phyloP scores from a whole-genome alignment of 2,329 filamentous ascomycete species.

The Alternaria novae-zelandiae region DNA sequence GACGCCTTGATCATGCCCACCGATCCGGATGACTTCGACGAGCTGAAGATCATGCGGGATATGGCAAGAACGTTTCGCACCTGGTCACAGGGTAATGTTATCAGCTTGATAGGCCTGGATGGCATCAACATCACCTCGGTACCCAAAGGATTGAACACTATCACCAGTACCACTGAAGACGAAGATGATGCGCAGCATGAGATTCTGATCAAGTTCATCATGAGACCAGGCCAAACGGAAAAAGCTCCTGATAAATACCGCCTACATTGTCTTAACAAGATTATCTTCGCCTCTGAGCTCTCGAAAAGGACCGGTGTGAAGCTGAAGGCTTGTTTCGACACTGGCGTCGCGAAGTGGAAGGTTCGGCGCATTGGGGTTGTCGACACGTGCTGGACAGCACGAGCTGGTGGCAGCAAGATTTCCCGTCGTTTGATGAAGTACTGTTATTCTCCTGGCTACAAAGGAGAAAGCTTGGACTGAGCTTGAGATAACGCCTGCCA shows the following conservation, averaged over 20 bases:
- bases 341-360: background rate
- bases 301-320: background rate
- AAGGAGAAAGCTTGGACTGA: background rate
- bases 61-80: background rate
- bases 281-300: background rate
- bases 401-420: background rate
- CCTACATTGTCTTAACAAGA: background rate
- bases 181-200: background rate
- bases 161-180: background rate
- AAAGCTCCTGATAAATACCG: background rate
- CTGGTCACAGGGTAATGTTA: background rate
- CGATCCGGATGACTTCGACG: background rate
- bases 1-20: background rate
- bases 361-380: background rate
- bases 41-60: slow-evolving; percentile 1
- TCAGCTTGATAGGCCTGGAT: background rate
- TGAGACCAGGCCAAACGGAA: background rate
- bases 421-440: background rate
- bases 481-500: background rate
- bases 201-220: background rate
- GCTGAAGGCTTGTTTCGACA: background rate
- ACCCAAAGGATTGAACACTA: background rate
- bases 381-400: slow-evolving; percentile 1
- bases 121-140: background rate
- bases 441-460: background rate